Percentiles rank a stretch among this genome's conserved stretches.
Conservation (phyloP, 2,329 filamentous ascomycete species). For the Colletotrichum sp. region DNA sequence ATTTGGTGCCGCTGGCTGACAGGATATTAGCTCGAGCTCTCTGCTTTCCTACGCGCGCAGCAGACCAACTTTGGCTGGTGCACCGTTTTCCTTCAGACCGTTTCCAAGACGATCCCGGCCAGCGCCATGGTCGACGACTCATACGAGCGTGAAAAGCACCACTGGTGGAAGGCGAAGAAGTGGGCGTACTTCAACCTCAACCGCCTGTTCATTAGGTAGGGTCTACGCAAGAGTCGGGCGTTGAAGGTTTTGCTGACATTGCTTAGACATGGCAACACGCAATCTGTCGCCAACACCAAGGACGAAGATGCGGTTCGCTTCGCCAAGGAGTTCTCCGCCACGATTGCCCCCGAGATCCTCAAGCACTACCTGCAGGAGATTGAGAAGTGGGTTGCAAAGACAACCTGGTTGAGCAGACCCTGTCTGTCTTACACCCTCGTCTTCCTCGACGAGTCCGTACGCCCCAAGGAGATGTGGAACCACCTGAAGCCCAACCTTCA, state of each 20-base stretch:
- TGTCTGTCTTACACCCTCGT: constrained; percentile 92
- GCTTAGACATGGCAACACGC: constrained; percentile 79
- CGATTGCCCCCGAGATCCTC: constrained; percentile 93
- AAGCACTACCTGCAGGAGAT: constrained; percentile 94
- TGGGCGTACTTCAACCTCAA: constrained; percentile 99
- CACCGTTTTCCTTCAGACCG: constrained; percentile 88
- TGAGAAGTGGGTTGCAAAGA: constrained; percentile 96
- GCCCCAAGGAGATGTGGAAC: constrained; percentile 96
- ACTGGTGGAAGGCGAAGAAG: constrained; percentile 99
- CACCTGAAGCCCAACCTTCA: constrained; percentile 93
- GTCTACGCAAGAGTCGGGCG: too few relatives aligned
- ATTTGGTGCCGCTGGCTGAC: constrained; percentile 25
- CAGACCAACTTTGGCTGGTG: constrained; percentile 93
- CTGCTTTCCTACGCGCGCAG: constrained; percentile 77
- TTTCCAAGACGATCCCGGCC: constrained; percentile 83
- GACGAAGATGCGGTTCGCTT: constrained; percentile 79
- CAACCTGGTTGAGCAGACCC: constrained; percentile 91
- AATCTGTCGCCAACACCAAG: constrained; percentile 72
- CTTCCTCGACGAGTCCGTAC: constrained; percentile 96
- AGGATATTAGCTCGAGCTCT: constrained; percentile 78
- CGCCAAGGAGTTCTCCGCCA: constrained; percentile 87
- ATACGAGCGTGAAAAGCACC: constrained; percentile 87
- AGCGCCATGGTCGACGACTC: constrained; percentile 78
- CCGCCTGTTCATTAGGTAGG: constrained; percentile 87
- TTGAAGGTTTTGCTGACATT: constrained; percentile 27